phyloP scores from a whole-genome alignment of 2,329 filamentous ascomycete species.

The Eutypa lata region DNA sequence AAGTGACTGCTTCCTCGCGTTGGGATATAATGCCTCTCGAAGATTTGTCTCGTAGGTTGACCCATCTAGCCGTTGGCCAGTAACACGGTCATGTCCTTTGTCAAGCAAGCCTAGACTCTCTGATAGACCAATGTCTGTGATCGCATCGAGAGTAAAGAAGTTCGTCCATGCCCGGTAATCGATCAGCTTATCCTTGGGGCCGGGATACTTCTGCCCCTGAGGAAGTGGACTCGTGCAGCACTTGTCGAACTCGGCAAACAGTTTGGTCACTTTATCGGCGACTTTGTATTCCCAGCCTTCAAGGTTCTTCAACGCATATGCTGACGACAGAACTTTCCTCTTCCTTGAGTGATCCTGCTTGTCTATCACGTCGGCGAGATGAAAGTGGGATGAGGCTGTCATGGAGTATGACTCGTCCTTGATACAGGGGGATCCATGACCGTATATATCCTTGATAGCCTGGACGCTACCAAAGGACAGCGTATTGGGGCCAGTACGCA shows the following conservation, averaged over 20 bases:
- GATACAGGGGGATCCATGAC: conserved; percentile 46
- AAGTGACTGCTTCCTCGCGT: conserved; percentile 45
- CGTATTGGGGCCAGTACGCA: conserved; percentile 43
- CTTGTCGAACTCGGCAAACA: conserved; percentile 42
- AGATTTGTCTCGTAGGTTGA: conserved; percentile 42
- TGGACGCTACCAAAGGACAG: conserved; percentile 37
- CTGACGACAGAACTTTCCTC: conserved; percentile 46
- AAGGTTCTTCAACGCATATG: conserved; percentile 52
- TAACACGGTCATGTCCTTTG: conserved; percentile 41
- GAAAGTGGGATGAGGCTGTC: conserved; percentile 44
- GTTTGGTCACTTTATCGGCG: conserved; percentile 44
- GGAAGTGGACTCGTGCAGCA: conserved; percentile 36
- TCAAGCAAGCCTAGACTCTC: conserved; percentile 51
- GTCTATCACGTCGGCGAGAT: conserved; percentile 51
- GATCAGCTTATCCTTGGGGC: conserved; percentile 39
- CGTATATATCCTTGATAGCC: conserved; percentile 51
- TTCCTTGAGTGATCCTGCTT: conserved; percentile 50
- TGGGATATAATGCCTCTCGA: conserved; percentile 49
- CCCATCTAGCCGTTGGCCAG: conserved; percentile 43
- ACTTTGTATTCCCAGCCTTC: conserved; percentile 55
- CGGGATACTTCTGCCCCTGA: conserved; percentile 19
- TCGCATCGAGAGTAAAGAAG: conserved; percentile 55
- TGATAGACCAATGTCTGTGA: conserved; percentile 52
- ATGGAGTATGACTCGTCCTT: conserved; percentile 48
- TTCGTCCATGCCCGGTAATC: conserved; percentile 51